Percentiles rank a stretch among this genome's conserved stretches.
Evolutionary conservation across 345 rosid genomes (phyloP).

Genomic region (Populus nigra): DNA sequence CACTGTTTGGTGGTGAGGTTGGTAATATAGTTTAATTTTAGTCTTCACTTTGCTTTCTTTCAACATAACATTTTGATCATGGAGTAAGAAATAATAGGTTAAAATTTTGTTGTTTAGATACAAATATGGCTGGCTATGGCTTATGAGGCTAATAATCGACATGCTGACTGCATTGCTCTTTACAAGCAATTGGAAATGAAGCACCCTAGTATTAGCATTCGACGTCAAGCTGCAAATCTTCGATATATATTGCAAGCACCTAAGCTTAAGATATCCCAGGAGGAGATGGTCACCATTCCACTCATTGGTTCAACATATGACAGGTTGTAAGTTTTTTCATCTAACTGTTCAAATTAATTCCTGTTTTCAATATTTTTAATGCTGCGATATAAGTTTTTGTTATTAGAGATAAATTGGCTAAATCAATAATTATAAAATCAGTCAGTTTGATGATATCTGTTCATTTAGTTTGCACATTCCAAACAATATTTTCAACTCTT

Average conservation of each 20-base stretch:
- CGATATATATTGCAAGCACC: conserved; percentile 93
- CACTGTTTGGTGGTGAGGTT: conserved; percentile 97
- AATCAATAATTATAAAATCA: too few relatives aligned
- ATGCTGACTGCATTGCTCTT: conserved; percentile 78
- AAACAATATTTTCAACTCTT: too few relatives aligned
- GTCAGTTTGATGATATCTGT: too few relatives aligned
- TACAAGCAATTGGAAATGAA: conserved; percentile 76
- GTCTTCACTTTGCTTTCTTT: too few relatives aligned
- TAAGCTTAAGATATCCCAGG: conserved; percentile 82
- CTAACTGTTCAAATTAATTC: neutral
- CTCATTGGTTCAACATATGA: conserved; percentile 73
- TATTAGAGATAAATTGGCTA: too few relatives aligned
- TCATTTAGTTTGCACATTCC: too few relatives aligned
- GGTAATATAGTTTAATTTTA: conserved; percentile 26
- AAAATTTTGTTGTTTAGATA: conserved; percentile 47
- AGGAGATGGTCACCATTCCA: conserved; percentile 90
- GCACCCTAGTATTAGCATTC: conserved; percentile 76
- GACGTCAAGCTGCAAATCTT: conserved; percentile 92
- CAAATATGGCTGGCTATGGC: conserved; percentile 99
- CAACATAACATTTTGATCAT: neutral
- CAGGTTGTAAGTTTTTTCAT: conserved; percentile 35
- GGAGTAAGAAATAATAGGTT: neutral
- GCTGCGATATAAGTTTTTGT: too few relatives aligned
- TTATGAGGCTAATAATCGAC: conserved; percentile 90
- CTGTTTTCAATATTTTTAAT: neutral